Base-by-base conservation (phyloP, 2,329 filamentous ascomycete species). In the Zarea fungicola region DNA sequence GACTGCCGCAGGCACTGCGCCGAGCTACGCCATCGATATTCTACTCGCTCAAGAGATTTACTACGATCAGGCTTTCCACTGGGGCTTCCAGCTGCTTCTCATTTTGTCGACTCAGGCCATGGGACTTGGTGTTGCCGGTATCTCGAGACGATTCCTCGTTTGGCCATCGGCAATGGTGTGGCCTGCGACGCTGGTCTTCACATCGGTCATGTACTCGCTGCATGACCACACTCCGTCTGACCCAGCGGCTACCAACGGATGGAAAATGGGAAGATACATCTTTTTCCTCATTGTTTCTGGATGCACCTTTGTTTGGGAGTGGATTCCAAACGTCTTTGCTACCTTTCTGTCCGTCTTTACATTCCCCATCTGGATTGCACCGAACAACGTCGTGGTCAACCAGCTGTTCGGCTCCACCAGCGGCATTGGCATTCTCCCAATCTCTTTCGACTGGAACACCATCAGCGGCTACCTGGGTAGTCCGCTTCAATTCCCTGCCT, bases 91-190 rank as follows among this genome's bases (percentile, higher is more conserved):
- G 56, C 62, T 83, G 2, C 65, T 82, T 19, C 69, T 83, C 50
- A 73, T 71, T 10, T 72, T 83, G 51, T 78, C 77, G 16, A 80
- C 77, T 1, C 76, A 83, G 52, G 68, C 79, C 55, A 77, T 81
- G 41, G 81, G 81, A 5, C 81, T 82, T 54, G 78, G 78, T 1
- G 64, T 84, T 14, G 80, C 81, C 1, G 80, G 80, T 1, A 61
- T 83, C 36, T 70, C 72, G 26, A 70, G 78, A 23, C 70, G 76
- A 21, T 83, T 78, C 61, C 69, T 83, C 18, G 72, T 79, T n/a
- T 74, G 68, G 61, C 80, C 77, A 1, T 76, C 80, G 1, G 73
- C 77, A 26, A 83, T 83, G 78, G 75, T 83, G 51, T 83, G 80
- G 78, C 80, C 80, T 2, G 68, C 66, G 74, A 48, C 72, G 69